Conservation (phyloP, 805 yeast genomes). For the Scheffersomyces ergatensis region DNA sequence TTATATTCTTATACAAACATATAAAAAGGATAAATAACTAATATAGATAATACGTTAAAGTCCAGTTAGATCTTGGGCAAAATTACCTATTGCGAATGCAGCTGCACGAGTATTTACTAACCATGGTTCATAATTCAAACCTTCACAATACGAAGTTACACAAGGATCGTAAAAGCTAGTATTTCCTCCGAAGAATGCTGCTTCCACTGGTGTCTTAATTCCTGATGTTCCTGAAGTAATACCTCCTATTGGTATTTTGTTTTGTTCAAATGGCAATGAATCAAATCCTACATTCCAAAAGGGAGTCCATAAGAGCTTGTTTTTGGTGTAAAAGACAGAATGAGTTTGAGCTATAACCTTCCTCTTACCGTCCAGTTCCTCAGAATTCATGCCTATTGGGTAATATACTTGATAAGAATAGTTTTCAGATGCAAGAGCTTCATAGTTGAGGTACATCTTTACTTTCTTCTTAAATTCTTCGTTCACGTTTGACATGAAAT, state of each 20-base stretch:
- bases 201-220: neutral
- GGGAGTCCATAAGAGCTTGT: neutral
- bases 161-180: neutral
- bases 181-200: neutral
- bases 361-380: too few species aligned
- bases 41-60: too few species aligned
- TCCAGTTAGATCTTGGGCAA: neutral
- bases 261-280: neutral
- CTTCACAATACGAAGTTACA: neutral
- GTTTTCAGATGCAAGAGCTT: conserved; percentile 2
- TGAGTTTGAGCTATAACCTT: neutral
- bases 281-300: neutral
- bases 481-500: too few species aligned
- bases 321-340: neutral
- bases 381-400: neutral
- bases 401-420: conserved; percentile 1
- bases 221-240: neutral
- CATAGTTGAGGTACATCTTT: conserved; percentile 1
- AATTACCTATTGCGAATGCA: neutral
- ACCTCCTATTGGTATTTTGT: neutral
- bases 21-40: too few species aligned
- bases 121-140: neutral
- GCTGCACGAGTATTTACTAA: neutral
- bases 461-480: neutral
- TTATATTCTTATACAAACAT: conserved; percentile 14